phyloP scores from a whole-genome alignment of 345 rosid genomes.

The Camelina hispida region DNA sequence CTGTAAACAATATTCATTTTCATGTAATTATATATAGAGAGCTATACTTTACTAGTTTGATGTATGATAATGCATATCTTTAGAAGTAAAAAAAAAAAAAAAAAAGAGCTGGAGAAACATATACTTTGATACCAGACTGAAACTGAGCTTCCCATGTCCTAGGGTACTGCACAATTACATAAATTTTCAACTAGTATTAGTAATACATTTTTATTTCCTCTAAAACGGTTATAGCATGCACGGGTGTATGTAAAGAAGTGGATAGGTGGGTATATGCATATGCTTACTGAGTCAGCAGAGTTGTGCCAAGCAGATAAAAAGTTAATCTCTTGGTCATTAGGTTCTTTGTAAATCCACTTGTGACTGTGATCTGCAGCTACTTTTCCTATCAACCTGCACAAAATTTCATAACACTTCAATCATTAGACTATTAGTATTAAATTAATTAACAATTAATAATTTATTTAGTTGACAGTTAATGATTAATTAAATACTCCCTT shows the following conservation, averaged over 20 bases:
- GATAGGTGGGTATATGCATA: not conserved
- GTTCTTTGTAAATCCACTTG: conserved; percentile 95
- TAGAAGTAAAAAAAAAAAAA: not conserved
- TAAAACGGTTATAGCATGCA: conserved; percentile 12
- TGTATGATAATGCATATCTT: not conserved
- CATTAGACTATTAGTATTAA: conserved; percentile 37
- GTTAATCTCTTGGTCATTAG: conserved; percentile 89
- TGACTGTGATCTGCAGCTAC: conserved; percentile 96
- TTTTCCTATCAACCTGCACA: conserved; percentile 87
- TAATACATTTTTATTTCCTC: not conserved
- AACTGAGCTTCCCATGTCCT: conserved; percentile 99
- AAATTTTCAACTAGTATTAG: not conserved
- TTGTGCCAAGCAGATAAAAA: conserved; percentile 95
- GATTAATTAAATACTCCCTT: conserved; percentile 1
- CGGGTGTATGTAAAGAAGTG: conserved; percentile 3
- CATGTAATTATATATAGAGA: not conserved
- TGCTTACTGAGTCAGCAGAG: conserved; percentile 90
- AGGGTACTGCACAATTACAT: conserved; percentile 64
- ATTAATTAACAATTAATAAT: conserved; percentile 22
- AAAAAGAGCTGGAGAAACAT: conserved; percentile 16
- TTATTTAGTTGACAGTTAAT: conserved; percentile 36
- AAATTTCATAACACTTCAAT: conserved; percentile 31
- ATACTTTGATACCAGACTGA: conserved; percentile 95
- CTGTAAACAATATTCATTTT: conserved; percentile 51
- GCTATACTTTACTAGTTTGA: conserved; percentile 1